Conservation (phyloP, 2,329 filamentous ascomycete genomes). For the Aspergillus chevalieri region DNA sequence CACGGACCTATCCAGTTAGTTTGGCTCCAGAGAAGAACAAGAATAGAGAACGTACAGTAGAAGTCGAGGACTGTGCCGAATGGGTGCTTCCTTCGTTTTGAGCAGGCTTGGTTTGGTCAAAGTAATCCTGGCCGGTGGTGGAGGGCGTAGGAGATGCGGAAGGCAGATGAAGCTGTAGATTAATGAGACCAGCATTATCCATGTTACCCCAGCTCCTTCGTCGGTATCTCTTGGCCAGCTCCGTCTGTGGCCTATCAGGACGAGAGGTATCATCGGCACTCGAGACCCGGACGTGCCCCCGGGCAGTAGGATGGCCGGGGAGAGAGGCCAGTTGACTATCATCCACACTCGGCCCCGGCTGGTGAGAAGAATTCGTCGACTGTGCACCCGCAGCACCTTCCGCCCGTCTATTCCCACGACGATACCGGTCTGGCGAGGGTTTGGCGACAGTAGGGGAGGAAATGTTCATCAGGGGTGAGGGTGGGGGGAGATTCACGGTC, state of each 20-base stretch:
- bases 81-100: constrained; percentile 57
- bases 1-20: not conserved
- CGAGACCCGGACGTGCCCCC: constrained; percentile 48
- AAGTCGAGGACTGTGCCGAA: constrained; percentile 44
- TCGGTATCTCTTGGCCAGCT: constrained; percentile 69
- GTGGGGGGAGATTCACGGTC: constrained; percentile 46
- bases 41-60: not conserved
- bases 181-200: constrained; percentile 38
- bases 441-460: constrained; percentile 54
- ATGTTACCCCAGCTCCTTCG: constrained; percentile 75
- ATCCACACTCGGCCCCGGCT: constrained; percentile 11
- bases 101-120: constrained; percentile 30
- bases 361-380: constrained; percentile 2
- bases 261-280: constrained; percentile 68
- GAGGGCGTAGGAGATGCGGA: constrained; percentile 25
- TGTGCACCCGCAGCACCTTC: constrained; percentile 37
- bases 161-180: constrained; percentile 28
- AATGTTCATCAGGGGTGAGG: constrained; percentile 46
- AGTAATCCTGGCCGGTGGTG: constrained; percentile 31
- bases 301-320: constrained; percentile 34
- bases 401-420: constrained; percentile 57
- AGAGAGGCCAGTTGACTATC: constrained; percentile 10
- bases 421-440: constrained; percentile 74
- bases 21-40: not conserved
- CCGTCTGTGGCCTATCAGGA: constrained; percentile 47